Evolutionary conservation across 306 rosid species (phyloP).

Genomic region (Malus orientalis): DNA sequence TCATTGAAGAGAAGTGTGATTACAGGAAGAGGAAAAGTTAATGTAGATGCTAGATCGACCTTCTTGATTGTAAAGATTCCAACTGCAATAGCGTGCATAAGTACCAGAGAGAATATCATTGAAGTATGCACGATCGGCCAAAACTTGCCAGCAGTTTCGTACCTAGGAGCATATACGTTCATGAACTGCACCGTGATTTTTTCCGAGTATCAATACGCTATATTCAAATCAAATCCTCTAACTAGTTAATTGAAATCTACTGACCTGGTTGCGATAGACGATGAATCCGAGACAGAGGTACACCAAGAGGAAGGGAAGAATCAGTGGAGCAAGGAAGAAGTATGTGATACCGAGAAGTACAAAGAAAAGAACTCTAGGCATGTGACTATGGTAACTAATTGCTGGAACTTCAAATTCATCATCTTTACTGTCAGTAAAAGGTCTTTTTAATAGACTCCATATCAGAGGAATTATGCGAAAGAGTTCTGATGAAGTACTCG

Average conservation of each 20-base stretch:
- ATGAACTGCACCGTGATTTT: constrained; percentile 50
- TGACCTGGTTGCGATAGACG: constrained; percentile 77
- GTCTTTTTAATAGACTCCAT: constrained; percentile 47
- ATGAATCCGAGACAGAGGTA: constrained; percentile 76
- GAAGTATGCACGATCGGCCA: constrained; percentile 89
- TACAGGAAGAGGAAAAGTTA: constrained; percentile 63
- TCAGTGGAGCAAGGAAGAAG: constrained; percentile 92
- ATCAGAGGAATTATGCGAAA: constrained; percentile 60
- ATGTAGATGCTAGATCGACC: constrained; percentile 36
- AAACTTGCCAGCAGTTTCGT: constrained; percentile 81
- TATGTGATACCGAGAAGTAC: constrained; percentile 90
- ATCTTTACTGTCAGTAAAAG: constrained; percentile 28
- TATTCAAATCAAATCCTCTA: neutral
- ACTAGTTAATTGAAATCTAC: constrained; percentile 1
- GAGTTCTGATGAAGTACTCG: constrained; percentile 73
- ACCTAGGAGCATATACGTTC: constrained; percentile 69
- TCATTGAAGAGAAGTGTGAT: constrained; percentile 83
- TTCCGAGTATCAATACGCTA: constrained; percentile 16
- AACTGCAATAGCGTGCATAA: constrained; percentile 87
- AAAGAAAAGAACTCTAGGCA: constrained; percentile 78
- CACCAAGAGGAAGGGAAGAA: constrained; percentile 77
- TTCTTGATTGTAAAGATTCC: constrained; percentile 82
- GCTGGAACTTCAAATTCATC: constrained; percentile 67
- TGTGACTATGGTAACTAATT: constrained; percentile 52
- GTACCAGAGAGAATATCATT: constrained; percentile 75